Conservation (phyloP, 441 rosid species). For the Erodium texanum region DNA sequence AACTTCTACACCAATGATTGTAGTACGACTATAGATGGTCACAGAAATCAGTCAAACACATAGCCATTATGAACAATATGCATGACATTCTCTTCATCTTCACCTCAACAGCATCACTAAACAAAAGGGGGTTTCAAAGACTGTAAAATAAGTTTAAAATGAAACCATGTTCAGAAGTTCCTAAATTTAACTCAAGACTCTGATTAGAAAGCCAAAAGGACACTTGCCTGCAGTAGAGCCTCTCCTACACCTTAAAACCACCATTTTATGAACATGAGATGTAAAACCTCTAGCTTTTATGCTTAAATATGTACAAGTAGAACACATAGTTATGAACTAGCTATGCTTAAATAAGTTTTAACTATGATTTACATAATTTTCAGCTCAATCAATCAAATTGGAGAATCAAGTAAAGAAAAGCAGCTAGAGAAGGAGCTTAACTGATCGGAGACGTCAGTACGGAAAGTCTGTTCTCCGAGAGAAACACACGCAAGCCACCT, state of each 20-base stretch:
- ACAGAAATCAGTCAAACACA: background rate
- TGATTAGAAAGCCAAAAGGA: background rate
- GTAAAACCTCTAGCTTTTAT: background rate
- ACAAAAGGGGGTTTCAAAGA: no score
- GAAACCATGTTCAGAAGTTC: background rate
- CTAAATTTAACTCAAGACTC: background rate
- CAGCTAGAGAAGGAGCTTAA: slow-evolving; percentile 18
- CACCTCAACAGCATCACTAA: background rate
- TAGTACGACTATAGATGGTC: background rate
- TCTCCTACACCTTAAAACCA: background rate
- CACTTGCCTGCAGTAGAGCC: background rate
- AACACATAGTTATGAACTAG: no score
- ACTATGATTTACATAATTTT: background rate
- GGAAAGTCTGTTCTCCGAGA: slow-evolving; percentile 77
- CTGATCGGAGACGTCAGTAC: slow-evolving; percentile 67
- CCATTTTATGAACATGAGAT: background rate
- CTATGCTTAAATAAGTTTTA: no score
- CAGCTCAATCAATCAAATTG: background rate
- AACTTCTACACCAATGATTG: background rate
- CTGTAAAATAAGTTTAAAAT: background rate
- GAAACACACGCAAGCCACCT: slow-evolving; percentile 87
- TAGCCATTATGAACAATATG: background rate
- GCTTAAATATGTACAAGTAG: background rate
- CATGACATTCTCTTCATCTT: background rate
- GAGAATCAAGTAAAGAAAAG: background rate